phyloP scores from a whole-genome alignment of 805 yeast species.

The Candida boleticola region DNA sequence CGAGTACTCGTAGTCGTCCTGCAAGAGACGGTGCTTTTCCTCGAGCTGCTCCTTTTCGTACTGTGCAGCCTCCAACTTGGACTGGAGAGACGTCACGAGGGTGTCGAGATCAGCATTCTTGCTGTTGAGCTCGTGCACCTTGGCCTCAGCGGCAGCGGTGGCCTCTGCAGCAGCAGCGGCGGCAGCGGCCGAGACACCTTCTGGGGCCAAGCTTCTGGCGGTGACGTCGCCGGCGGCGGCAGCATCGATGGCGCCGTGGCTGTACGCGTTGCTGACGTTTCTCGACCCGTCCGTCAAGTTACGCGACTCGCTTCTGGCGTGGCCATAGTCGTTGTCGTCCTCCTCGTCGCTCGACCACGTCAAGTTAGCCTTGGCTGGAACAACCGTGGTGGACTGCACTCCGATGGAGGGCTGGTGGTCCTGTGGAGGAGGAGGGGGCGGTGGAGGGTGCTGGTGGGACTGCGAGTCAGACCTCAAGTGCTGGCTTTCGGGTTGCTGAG shows the following conservation, averaged over 20 bases:
- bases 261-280: not conserved
- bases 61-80: conserved; percentile 2
- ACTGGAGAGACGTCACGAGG: not conserved
- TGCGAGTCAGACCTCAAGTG: not conserved
- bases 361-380: conserved; percentile 82
- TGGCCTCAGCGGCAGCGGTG: not conserved
- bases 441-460: not conserved
- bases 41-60: conserved; percentile 12
- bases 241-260: not conserved
- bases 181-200: not conserved
- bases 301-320: not conserved
- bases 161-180: not conserved
- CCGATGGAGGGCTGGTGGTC: conserved; percentile 26
- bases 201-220: not conserved
- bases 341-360: conserved; percentile 86
- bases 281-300: not conserved
- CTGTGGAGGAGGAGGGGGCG: too few species aligned
- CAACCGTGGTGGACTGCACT: conserved; percentile 63
- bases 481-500: too few species aligned
- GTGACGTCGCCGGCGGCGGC: not conserved
- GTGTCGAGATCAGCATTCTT: conserved; percentile 6
- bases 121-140: conserved; percentile 16
- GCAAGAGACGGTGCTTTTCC: conserved; percentile 18
- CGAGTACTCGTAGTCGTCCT: conserved; percentile 20
- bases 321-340: conserved; percentile 7